A percentile compares a stretch with the other conserved stretches of the same genome.
phyloP scores from a whole-genome alignment of 164 flowering plant genomes.

The Paratinospora sagittata region DNA sequence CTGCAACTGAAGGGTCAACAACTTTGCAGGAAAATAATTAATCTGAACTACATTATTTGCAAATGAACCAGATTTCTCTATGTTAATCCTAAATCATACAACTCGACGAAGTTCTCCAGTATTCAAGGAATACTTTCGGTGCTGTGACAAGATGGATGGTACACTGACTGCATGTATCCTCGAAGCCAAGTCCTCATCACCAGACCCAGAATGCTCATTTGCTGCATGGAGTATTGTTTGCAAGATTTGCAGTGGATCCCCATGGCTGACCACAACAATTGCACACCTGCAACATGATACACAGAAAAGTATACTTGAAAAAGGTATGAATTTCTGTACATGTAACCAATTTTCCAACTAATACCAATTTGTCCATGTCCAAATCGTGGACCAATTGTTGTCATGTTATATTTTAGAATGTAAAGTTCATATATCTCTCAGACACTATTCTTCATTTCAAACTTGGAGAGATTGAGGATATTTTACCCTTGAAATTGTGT shows the following conservation, averaged over 20 bases:
- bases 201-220: conserved; percentile 23
- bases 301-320: neutral
- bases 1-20: neutral
- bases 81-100: conserved; percentile 7
- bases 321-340: too few relatives aligned
- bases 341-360: too few relatives aligned
- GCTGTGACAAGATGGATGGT: conserved; percentile 60
- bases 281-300: conserved; percentile 45
- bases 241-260: conserved; percentile 87
- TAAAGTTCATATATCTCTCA: neutral
- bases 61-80: neutral
- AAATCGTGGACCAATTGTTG: too few relatives aligned
- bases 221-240: conserved; percentile 67
- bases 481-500: conserved; percentile 71
- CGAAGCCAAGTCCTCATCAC: conserved; percentile 36
- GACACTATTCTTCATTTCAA: neutral
- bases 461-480: neutral
- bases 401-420: too few relatives aligned
- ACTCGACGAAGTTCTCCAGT: conserved; percentile 76
- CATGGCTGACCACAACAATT: conserved; percentile 83
- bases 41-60: neutral
- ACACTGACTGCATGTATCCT: conserved; percentile 41
- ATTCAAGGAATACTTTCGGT: conserved; percentile 59
- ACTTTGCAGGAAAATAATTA: neutral
- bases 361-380: too few relatives aligned